Evolutionary conservation across 345 rosid species (phyloP).

Genomic region (Litchi chinensis): DNA sequence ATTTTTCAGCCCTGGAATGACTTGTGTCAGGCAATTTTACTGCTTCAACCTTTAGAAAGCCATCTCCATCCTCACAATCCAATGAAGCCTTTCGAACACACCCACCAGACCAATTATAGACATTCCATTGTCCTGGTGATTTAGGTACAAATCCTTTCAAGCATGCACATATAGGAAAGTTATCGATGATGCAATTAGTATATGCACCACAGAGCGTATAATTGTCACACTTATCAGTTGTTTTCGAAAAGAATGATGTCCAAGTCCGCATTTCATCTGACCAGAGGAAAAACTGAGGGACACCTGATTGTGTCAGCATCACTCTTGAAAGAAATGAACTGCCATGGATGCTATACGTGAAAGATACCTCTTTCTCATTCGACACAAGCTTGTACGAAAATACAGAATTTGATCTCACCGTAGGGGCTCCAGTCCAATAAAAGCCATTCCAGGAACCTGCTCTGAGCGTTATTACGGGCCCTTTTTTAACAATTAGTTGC

Average conservation of each 20-base stretch:
- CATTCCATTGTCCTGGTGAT: constrained; percentile 7
- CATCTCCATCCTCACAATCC: neutral
- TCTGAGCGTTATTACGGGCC: neutral
- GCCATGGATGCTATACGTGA: constrained; percentile 4
- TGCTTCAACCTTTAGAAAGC: neutral
- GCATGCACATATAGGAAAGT: constrained; percentile 13
- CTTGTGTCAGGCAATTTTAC: constrained; percentile 1
- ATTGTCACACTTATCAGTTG: constrained; percentile 14
- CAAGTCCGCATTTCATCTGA: neutral
- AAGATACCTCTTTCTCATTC: constrained; percentile 22
- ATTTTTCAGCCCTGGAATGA: constrained; percentile 11
- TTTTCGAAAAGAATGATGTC: neutral
- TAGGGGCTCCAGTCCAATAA: neutral
- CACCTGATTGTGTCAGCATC: neutral
- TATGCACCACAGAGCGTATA: constrained; percentile 27
- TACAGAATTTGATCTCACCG: constrained; percentile 1
- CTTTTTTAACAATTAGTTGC: constrained; percentile 5
- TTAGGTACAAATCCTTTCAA: constrained; percentile 13
- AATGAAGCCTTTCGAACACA: constrained; percentile 14
- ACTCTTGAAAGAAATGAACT: constrained; percentile 17
- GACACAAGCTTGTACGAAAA: constrained; percentile 1
- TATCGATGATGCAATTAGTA: constrained; percentile 18
- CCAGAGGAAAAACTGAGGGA: constrained; percentile 5
- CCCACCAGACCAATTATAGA: constrained; percentile 15
- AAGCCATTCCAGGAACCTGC: constrained; percentile 20